Conservation (phyloP, 2,329 filamentous ascomycete genomes). For the Colletotrichum sp. region DNA sequence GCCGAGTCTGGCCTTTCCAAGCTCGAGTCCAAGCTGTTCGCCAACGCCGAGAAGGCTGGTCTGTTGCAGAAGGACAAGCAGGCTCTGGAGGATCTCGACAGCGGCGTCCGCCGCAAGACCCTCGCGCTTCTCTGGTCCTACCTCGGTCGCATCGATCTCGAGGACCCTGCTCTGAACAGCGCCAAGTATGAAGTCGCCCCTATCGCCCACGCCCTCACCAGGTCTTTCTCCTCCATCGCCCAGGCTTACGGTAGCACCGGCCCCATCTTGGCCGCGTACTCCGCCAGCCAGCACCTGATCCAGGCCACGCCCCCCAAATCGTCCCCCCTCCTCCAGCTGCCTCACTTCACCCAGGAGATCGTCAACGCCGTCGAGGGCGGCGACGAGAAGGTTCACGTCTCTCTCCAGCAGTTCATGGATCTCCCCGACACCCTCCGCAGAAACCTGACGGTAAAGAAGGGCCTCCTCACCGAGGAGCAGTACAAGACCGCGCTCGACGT, state of each 20-base stretch:
- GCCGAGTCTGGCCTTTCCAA: constrained; percentile 82
- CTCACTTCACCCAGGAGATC: constrained; percentile 76
- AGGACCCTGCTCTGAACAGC: constrained; percentile 76
- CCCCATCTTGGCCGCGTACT: constrained; percentile 83
- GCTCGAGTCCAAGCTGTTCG: constrained; percentile 78
- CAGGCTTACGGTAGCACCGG: constrained; percentile 85
- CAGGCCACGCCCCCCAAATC: constrained; percentile 85
- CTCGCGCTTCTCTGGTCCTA: constrained; percentile 95
- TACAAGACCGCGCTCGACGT: constrained; percentile 79
- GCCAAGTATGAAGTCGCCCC: constrained; percentile 91
- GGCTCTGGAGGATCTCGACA: constrained; percentile 81
- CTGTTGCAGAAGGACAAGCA: constrained; percentile 77
- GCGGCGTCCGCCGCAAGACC: constrained; percentile 81
- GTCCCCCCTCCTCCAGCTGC: constrained; percentile 90
- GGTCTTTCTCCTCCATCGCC: constrained; percentile 85
- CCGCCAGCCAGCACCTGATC: constrained; percentile 83
- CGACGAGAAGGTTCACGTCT: constrained; percentile 75
- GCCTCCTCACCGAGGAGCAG: constrained; percentile 75
- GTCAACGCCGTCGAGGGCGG: constrained; percentile 71
- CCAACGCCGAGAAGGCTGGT: constrained; percentile 57
- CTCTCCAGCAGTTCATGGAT: constrained; percentile 88
- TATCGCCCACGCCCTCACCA: constrained; percentile 82
- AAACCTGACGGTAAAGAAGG: constrained; percentile 71
- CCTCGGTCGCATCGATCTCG: constrained; percentile 84
- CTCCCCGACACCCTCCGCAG: constrained; percentile 77